Percentiles rank a stretch among this genome's conserved stretches.
These are phyloP conservation scores for Penicillium longicatenatum DNA, from an alignment of 495 filamentous ascomycete species.

Conservation along the genomic window DNA sequence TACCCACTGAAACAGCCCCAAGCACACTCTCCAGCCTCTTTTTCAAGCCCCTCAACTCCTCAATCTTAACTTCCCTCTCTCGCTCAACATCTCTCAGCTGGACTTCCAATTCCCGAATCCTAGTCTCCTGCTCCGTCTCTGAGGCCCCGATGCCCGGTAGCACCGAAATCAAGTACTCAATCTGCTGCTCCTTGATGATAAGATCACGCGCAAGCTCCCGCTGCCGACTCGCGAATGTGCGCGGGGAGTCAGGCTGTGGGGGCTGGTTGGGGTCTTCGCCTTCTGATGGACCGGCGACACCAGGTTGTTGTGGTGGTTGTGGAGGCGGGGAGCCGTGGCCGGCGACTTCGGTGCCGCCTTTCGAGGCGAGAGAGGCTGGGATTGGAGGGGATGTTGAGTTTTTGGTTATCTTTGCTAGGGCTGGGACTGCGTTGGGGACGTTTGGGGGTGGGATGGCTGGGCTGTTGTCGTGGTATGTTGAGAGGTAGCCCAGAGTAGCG, in stretches of 20 bases:
- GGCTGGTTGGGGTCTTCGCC: conserved; percentile 33
- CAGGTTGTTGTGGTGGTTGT: conserved; percentile 25
- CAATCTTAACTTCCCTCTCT: conserved; percentile 67
- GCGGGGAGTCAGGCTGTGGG: conserved; percentile 59
- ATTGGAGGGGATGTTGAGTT: conserved; percentile 43
- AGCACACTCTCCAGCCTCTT: conserved; percentile 65
- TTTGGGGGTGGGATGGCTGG: conserved; percentile 61
- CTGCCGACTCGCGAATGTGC: conserved; percentile 69
- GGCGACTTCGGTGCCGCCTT: conserved; percentile 17
- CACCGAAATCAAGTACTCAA: conserved; percentile 79
- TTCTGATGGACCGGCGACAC: conserved; percentile 14
- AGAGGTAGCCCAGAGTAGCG: conserved; percentile 79
- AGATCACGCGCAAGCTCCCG: conserved; percentile 84
- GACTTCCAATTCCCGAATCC: conserved; percentile 73
- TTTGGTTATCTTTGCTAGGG: conserved; percentile 45
- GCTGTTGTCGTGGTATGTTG: conserved; percentile 75
- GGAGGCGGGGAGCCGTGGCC: conserved; percentile 35
- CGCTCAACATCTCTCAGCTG: conserved; percentile 74
- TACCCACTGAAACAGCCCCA: conserved; percentile 40
- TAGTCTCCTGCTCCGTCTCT: conserved; percentile 75
- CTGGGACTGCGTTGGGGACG: conserved; percentile 53
- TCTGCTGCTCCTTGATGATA: conserved; percentile 90
- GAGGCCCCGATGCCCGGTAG: conserved; percentile 88
- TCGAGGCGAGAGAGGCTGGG: conserved; percentile 39
- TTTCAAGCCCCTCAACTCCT: conserved; percentile 69